Conservation (phyloP, 345 rosid species). For the Fremontodendron californicum region DNA sequence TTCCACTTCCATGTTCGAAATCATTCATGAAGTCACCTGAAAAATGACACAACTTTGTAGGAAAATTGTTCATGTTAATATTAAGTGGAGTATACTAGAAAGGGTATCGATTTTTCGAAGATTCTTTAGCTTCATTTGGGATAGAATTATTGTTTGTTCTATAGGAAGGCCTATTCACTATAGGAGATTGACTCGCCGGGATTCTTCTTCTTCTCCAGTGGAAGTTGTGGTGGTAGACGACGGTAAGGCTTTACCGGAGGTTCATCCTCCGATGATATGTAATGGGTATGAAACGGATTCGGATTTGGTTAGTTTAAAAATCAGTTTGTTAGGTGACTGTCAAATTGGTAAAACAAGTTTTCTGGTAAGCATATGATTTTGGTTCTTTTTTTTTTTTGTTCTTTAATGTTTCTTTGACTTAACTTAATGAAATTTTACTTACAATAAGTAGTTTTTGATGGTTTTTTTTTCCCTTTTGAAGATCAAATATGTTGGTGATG, state of each 20-base stretch:
- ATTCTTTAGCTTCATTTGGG: constrained; percentile 69
- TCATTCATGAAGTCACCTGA: constrained; percentile 31
- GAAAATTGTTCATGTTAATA: constrained; percentile 43
- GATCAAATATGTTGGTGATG: constrained; percentile 86
- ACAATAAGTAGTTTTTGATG: not conserved
- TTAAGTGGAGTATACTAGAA: constrained; percentile 53
- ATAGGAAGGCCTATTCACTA: constrained; percentile 53
- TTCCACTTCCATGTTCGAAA: constrained; percentile 36
- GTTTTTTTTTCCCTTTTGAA: constrained; percentile 13
- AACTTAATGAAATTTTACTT: not conserved
- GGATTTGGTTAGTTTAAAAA: constrained; percentile 82
- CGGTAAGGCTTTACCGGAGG: constrained; percentile 8
- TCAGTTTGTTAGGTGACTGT: constrained; percentile 87
- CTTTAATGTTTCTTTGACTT: not conserved
- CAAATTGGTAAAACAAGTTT: constrained; percentile 94
- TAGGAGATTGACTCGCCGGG: constrained; percentile 43
- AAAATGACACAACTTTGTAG: constrained; percentile 56
- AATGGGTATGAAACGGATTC: constrained; percentile 51
- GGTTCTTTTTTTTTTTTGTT: not conserved
- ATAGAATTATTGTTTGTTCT: constrained; percentile 66
- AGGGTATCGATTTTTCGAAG: constrained; percentile 56
- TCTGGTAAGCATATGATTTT: constrained; percentile 41
- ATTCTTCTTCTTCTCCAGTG: constrained; percentile 34
- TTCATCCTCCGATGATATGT: constrained; percentile 18
- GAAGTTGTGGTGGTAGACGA: constrained; percentile 28